Conservation (phyloP, 2,329 filamentous ascomycete species). For the Penicillium sp. region DNA sequence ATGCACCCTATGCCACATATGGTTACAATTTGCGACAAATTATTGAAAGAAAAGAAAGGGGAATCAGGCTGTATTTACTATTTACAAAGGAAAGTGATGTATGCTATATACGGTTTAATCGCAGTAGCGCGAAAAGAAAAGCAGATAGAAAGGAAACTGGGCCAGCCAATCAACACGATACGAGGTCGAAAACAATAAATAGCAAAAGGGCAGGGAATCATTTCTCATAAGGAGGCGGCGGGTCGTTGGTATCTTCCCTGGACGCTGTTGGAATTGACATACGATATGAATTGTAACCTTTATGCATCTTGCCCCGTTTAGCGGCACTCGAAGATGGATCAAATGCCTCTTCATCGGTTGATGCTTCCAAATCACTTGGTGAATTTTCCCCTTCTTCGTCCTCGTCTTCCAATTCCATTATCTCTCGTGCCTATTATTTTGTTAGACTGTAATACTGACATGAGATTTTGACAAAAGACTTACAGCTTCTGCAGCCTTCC, state of each 20-base stretch:
- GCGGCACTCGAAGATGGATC: background rate
- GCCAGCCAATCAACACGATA: background rate
- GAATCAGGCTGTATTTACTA: too few species aligned
- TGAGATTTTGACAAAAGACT: background rate
- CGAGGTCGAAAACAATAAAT: background rate
- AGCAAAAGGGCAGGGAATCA: background rate
- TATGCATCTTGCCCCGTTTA: background rate
- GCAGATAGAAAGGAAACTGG: too few species aligned
- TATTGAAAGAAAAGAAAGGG: too few species aligned
- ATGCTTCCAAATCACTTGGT: slow-evolving; percentile 3
- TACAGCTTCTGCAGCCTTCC: slow-evolving; percentile 15
- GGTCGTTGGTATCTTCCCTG: slow-evolving; percentile 2
- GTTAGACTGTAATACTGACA: background rate
- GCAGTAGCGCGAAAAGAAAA: background rate
- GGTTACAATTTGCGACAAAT: too few species aligned
- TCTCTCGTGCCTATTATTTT: background rate
- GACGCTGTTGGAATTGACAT: background rate
- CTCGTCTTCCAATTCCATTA: background rate
- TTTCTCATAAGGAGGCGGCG: slow-evolving; percentile 11
- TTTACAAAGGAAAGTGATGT: background rate
- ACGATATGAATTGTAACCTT: background rate
- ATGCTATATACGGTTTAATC: background rate
- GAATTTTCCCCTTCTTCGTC: background rate
- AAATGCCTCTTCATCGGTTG: background rate
- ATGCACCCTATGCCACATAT: too few species aligned